Base-by-base conservation (phyloP, 805 yeast species). In the Starmerella davenportii region DNA sequence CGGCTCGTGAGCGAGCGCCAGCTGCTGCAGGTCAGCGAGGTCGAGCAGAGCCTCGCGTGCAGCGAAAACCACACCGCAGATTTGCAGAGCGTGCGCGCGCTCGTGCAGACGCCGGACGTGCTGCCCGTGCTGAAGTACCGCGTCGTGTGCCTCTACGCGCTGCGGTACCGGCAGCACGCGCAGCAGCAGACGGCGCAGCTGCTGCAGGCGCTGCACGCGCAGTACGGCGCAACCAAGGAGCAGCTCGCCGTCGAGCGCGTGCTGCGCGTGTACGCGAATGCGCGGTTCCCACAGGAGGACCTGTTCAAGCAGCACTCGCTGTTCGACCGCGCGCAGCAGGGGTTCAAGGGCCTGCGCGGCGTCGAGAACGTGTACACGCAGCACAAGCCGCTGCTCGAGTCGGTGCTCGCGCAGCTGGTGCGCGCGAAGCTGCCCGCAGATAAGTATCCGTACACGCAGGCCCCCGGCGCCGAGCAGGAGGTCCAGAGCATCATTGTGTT, bases 1-100 rank as follows among this genome's bases (percentile, higher is more conserved):
- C 70, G 76, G 42, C 69, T 70, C 43, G 79, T 90, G 30, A 72
- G 75, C 24, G 38, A 41, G 14, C 51, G 58, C 17, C 65, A 79
- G 45, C 62, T 87, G 38, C 79, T 95, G 78, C 81, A 76, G 42
- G 69, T 84, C 2, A 78, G 93, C 45, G 95, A 87, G 58, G 62
- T 85, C 34, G 95, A 90, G 58, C 99, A 90, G 58, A 70, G 76
- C 31, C 63, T 90, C 42, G 74, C 82, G 1, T 74, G 85, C 43
- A 71, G 65, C 41, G 75, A 70, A 36, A 66, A 66, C 35, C 78
- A 74, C 47, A 58, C 64, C 31, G 51, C 57, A 0, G 84, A 84
- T 49, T 64, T 71, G 21, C 58, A 64, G 34, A 71, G 68, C 33
- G 52, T 87, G 41, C 66, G 72, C 42, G 64, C 64, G 30, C 45